These are phyloP conservation scores for Cyclocybe cylindracea DNA, from an alignment of 768 basidiomycete species.

Conservation along the genomic window DNA sequence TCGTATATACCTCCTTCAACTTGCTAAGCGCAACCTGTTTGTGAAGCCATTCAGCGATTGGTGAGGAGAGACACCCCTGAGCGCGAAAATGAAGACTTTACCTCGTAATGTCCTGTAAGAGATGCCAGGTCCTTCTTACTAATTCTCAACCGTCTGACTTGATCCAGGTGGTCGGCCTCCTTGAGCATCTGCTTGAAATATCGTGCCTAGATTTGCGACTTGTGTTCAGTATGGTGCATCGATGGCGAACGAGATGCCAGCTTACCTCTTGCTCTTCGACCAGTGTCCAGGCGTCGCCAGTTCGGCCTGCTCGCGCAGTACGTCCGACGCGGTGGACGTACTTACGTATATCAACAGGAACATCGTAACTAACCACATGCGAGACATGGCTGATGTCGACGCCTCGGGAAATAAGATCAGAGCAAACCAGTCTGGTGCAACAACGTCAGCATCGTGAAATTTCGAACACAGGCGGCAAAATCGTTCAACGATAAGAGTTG, in stretches of 20 bases:
- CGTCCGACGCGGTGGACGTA: constrained; percentile 97
- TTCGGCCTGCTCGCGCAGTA: constrained; percentile 89
- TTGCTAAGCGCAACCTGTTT: constrained; percentile 37
- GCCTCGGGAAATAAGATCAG: constrained; percentile 93
- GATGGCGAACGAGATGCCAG: neutral
- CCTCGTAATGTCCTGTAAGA: constrained; percentile 68
- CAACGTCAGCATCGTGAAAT: neutral
- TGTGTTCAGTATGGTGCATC: constrained; percentile 1
- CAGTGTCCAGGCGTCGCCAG: constrained; percentile 90
- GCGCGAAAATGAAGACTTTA: constrained; percentile 26
- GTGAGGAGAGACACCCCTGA: neutral
- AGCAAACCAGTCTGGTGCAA: constrained; percentile 79
- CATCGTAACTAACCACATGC: constrained; percentile 95
- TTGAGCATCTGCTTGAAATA: constrained; percentile 86
- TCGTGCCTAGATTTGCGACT: constrained; percentile 55
- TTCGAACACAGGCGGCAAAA: neutral
- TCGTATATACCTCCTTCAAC: constrained; percentile 40
- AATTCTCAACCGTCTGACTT: constrained; percentile 69
- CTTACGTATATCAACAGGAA: constrained; percentile 96
- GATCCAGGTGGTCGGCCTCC: constrained; percentile 66
- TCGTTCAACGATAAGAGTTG: neutral
- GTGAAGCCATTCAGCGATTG: neutral
- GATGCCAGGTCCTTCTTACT: constrained; percentile 58
- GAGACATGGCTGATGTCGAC: constrained; percentile 92
- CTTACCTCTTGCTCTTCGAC: constrained; percentile 91